Conservation (phyloP, 2,329 filamentous ascomycete genomes). For the Knoxdaviesia proteae region DNA sequence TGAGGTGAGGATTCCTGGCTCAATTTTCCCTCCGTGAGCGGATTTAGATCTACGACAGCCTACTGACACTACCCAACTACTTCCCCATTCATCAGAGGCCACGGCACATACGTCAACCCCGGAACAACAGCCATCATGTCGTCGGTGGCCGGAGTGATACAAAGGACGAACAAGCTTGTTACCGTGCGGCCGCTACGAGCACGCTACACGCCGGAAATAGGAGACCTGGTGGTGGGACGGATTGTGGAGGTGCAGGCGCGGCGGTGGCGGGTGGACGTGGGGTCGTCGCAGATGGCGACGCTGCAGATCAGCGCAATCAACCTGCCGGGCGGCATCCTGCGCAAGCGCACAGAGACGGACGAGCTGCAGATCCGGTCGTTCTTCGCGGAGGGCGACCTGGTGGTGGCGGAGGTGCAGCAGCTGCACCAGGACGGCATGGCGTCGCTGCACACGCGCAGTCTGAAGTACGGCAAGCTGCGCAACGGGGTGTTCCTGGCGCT, state of each 20-base stretch:
- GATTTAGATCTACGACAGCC: not conserved
- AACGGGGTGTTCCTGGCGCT: slow-evolving; percentile 83
- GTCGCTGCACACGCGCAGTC: slow-evolving; percentile 66
- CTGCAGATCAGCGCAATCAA: slow-evolving; percentile 84
- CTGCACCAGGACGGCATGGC: slow-evolving; percentile 73
- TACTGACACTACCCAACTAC: not conserved
- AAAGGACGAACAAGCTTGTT: slow-evolving; percentile 91
- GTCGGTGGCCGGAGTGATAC: slow-evolving; percentile 74
- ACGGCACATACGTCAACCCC: slow-evolving; percentile 64
- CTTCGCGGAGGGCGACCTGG: slow-evolving; percentile 81
- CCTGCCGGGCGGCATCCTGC: slow-evolving; percentile 76
- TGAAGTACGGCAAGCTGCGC: slow-evolving; percentile 88
- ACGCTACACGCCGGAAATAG: slow-evolving; percentile 87
- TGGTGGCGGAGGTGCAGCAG: slow-evolving; percentile 87
- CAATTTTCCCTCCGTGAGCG: not conserved
- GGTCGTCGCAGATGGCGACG: slow-evolving; percentile 64
- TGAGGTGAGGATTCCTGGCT: slow-evolving; percentile 35
- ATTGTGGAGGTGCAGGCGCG: slow-evolving; percentile 88
- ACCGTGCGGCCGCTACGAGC: slow-evolving; percentile 78
- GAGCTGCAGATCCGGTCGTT: slow-evolving; percentile 96
- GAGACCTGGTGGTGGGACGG: slow-evolving; percentile 81
- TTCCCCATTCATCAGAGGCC: slow-evolving; percentile 38
- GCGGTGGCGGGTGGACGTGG: slow-evolving; percentile 89
- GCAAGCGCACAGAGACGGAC: slow-evolving; percentile 82
- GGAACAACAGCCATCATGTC: slow-evolving; percentile 53